Evolutionary conservation across 2,329 filamentous ascomycete species (phyloP).

Genomic region (Penicillium sp.): DNA sequence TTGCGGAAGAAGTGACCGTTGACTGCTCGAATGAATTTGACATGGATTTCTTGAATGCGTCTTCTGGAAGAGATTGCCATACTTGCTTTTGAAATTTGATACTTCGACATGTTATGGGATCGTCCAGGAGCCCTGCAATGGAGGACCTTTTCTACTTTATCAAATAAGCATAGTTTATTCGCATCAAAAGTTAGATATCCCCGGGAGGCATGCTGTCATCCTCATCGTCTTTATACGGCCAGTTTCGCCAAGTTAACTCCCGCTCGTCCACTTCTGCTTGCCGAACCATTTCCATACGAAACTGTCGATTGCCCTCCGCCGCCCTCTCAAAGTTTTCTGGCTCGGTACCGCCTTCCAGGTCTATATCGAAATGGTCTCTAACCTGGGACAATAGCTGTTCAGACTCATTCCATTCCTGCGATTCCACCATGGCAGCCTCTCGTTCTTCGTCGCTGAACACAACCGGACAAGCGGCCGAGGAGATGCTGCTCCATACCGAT

Average conservation of each 20-base stretch:
- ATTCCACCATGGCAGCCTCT: slow-evolving; percentile 17
- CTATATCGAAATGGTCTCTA: slow-evolving; percentile 19
- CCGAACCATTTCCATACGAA: slow-evolving; percentile 20
- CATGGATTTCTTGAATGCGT: slow-evolving; percentile 1
- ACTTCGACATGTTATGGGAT: no score
- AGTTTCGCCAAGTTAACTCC: slow-evolving; percentile 22
- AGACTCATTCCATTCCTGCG: slow-evolving; percentile 22
- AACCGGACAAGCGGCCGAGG: slow-evolving; percentile 21
- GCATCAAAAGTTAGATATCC: not conserved
- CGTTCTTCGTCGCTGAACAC: slow-evolving; percentile 18
- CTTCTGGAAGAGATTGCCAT: not conserved
- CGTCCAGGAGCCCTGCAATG: no score
- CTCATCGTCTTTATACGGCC: slow-evolving; percentile 22
- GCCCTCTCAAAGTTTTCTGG: slow-evolving; percentile 21
- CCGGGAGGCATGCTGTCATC: slow-evolving; percentile 13
- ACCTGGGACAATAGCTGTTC: slow-evolving; percentile 17
- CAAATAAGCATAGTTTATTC: no score
- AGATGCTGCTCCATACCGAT: slow-evolving; percentile 32
- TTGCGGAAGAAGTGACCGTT: slow-evolving; percentile 3
- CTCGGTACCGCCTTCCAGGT: slow-evolving; percentile 22
- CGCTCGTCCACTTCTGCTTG: slow-evolving; percentile 15
- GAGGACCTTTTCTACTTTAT: no score
- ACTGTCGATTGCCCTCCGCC: slow-evolving; percentile 13
- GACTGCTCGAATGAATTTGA: not conserved
- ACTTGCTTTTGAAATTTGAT: no score